These are phyloP conservation scores for Metarhizium brunneum DNA, from an alignment of 2,329 filamentous ascomycete genomes.

Conservation along the genomic window DNA sequence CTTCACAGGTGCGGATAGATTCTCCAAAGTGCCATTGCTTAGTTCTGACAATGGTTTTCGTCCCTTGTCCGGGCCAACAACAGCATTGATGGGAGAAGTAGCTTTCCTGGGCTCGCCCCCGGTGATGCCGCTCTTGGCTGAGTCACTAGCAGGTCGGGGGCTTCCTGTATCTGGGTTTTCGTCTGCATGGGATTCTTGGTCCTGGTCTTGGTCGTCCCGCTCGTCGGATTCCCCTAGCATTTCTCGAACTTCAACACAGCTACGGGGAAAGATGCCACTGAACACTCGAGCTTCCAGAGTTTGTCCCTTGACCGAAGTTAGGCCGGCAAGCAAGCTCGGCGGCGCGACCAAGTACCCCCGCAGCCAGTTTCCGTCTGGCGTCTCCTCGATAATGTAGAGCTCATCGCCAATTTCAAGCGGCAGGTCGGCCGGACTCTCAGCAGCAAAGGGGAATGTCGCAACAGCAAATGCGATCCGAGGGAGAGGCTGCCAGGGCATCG, in stretches of 20 bases:
- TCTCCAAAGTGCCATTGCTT: conserved; percentile 30
- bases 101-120: conserved; percentile 26
- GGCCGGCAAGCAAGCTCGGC: conserved; percentile 80
- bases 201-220: conserved; percentile 33
- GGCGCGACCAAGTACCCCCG: conserved; percentile 92
- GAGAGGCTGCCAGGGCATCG: conserved; percentile 95
- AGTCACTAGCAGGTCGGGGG: conserved; percentile 32
- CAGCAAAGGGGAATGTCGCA: conserved; percentile 87
- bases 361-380: conserved; percentile 84
- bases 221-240: conserved; percentile 69
- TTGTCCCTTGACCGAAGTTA: conserved; percentile 86
- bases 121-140: conserved; percentile 45
- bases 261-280: conserved; percentile 93
- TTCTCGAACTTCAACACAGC: conserved; percentile 91
- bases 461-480: conserved; percentile 97
- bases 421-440: conserved; percentile 78
- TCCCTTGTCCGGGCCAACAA: conserved; percentile 13
- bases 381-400: conserved; percentile 97
- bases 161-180: conserved; percentile 20
- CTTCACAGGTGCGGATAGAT: conserved; percentile 37
- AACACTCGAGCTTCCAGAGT: conserved; percentile 94
- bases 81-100: conserved; percentile 21
- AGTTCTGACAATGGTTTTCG: conserved; percentile 26
- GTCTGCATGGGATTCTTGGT: conserved; percentile 22
- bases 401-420: conserved; percentile 97